A percentile compares a stretch with the other conserved stretches of the same genome.
Evolutionary conservation across 2,329 filamentous ascomycete genomes (phyloP).

Genomic region (Chrysoporthe deuterocubensis): DNA sequence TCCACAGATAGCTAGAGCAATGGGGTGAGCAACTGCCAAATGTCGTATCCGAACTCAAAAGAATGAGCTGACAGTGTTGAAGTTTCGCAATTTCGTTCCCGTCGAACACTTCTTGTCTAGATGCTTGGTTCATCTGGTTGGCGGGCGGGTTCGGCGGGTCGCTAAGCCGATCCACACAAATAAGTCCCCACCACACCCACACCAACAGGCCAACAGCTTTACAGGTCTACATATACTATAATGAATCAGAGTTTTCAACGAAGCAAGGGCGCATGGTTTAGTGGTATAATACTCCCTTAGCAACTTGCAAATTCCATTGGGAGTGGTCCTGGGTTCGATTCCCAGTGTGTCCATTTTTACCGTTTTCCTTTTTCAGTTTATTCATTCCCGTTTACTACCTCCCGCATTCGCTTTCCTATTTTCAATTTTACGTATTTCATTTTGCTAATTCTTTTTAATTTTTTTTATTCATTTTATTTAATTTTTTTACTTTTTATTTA

Average conservation of each 20-base stretch:
- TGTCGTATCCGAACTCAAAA: no score
- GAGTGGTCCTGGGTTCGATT: constrained; percentile 14
- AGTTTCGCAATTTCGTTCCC: no score
- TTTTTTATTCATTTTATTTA: no score
- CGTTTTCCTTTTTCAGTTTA: not conserved
- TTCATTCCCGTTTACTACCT: not conserved
- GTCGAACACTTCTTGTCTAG: no score
- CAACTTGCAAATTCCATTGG: not conserved
- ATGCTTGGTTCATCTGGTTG: no score
- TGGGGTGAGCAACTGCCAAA: no score
- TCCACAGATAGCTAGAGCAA: no score
- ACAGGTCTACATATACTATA: no score
- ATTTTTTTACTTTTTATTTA: no score
- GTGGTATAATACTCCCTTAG: constrained; percentile 17
- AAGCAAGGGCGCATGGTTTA: constrained; percentile 12
- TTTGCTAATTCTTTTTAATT: not conserved
- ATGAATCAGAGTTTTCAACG: not conserved
- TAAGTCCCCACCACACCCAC: not conserved
- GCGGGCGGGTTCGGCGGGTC: not conserved
- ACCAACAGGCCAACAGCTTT: not conserved
- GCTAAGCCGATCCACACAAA: not conserved
- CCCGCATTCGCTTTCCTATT: not conserved
- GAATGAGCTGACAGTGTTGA: no score
- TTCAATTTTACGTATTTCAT: not conserved
- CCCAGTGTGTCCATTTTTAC: constrained; percentile 6